phyloP scores from a whole-genome alignment of 805 yeast species.

The Zygosaccharomyces lentus region DNA sequence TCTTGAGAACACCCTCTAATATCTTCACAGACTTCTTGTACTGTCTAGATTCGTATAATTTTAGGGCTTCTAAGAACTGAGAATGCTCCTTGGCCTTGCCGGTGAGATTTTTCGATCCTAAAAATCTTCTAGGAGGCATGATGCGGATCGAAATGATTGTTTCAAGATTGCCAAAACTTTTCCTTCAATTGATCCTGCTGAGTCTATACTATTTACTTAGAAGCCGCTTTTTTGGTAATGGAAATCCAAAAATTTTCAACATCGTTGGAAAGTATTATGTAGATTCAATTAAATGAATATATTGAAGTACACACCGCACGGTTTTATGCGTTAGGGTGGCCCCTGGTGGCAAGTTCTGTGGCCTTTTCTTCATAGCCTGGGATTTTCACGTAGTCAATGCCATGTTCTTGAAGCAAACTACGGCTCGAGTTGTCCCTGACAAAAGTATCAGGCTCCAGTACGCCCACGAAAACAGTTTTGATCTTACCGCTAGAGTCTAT shows the following conservation, averaged over 20 bases:
- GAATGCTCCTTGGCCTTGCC: conserved; percentile 59
- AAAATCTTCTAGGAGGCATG: conserved; percentile 4
- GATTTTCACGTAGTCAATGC: conserved; percentile 69
- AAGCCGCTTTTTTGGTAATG: background rate
- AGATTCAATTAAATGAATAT: background rate
- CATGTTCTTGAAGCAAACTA: conserved; percentile 47
- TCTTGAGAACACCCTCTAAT: conserved; percentile 71
- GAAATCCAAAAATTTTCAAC: conserved; percentile 6
- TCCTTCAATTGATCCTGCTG: background rate
- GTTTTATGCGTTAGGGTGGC: conserved; percentile 44
- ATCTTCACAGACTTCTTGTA: conserved; percentile 80
- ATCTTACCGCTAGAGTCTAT: conserved; percentile 47
- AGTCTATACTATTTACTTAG: background rate
- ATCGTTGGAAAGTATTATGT: conserved; percentile 1
- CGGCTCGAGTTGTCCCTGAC: conserved; percentile 71
- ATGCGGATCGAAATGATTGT: background rate
- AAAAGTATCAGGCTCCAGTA: conserved; percentile 84
- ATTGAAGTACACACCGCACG: background rate
- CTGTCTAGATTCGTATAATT: conserved; percentile 76
- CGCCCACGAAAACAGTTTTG: conserved; percentile 83
- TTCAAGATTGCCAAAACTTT: background rate
- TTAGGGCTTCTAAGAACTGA: conserved; percentile 75
- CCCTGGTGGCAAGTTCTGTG: conserved; percentile 64
- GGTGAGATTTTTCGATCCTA: conserved; percentile 3
- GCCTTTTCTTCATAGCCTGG: conserved; percentile 78